Evolutionary conservation across 805 yeast genomes (phyloP).

Genomic region (Barnettozyma sp.): DNA sequence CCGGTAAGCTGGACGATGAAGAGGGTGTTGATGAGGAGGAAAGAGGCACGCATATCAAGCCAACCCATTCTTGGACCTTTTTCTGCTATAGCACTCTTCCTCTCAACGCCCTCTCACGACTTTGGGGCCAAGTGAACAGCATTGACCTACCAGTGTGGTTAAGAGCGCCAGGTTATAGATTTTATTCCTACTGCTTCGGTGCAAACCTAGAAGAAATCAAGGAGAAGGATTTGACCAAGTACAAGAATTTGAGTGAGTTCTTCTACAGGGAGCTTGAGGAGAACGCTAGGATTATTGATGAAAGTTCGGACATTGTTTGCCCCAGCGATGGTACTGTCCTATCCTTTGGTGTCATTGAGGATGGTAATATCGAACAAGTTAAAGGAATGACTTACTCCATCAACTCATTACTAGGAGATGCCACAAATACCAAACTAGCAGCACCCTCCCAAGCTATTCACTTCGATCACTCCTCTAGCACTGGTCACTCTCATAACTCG

Average conservation of each 20-base stretch:
- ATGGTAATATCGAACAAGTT: slow-evolving; percentile 92
- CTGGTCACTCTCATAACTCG: slow-evolving; percentile 24
- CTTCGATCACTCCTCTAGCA: slow-evolving; percentile 33
- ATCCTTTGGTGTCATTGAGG: slow-evolving; percentile 71
- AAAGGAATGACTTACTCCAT: slow-evolving; percentile 93
- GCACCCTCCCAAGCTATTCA: slow-evolving; percentile 48
- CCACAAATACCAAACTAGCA: slow-evolving; percentile 35
- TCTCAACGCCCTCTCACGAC: slow-evolving; percentile 78
- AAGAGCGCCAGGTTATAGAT: slow-evolving; percentile 70
- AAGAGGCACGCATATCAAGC: slow-evolving; percentile 38
- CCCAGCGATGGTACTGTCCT: slow-evolving; percentile 93
- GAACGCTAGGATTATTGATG: slow-evolving; percentile 69
- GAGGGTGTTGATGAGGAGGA: slow-evolving; percentile 24
- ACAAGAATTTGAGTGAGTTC: slow-evolving; percentile 80
- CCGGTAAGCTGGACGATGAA: slow-evolving; percentile 14
- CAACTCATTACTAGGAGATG: slow-evolving; percentile 76
- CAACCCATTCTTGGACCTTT: slow-evolving; percentile 79
- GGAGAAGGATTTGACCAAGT: slow-evolving; percentile 69
- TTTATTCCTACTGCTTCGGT: slow-evolving; percentile 77
- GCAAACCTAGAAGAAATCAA: slow-evolving; percentile 85
- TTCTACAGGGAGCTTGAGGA: slow-evolving; percentile 79
- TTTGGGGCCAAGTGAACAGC: slow-evolving; percentile 91
- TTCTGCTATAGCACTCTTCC: slow-evolving; percentile 89
- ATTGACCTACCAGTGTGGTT: slow-evolving; percentile 83
- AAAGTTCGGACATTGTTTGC: slow-evolving; percentile 60